Evolutionary conservation across 805 yeast genomes (phyloP), one percentile per base, ranked within the genome.

Genomic region (Metschnikowia aberdeeniae): DNA sequence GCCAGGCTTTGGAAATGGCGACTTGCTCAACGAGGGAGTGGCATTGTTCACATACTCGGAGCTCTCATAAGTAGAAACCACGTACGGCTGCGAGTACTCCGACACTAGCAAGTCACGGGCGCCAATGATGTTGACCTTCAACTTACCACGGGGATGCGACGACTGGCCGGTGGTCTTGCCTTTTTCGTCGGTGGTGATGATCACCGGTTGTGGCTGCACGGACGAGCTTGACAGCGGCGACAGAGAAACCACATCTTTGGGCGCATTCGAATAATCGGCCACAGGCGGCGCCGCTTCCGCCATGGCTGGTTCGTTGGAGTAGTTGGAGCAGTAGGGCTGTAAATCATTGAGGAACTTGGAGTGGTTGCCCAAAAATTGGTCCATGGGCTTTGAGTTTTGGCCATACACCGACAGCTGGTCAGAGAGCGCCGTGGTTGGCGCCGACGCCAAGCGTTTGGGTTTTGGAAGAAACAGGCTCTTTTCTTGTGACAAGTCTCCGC

Each of bases 21-120:
- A 59, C 38, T 61, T 63, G 6, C 69, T 65, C 47, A 56, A 60
- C 22, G 77, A 72, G 41, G 76, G 85, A 1, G 95, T 89, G 4
- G 89, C 90, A 50, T 82, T 81, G 22, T 96, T 82, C 48, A 92
- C 89, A 53, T 83, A 86, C 67, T 93, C 98, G 1, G 95, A 84
- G 50, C 92, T 84, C 62, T 89, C 96, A 70, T 86, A 89, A 9
- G 95, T 85, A 64, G 95, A 87, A 31, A 89, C 96, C 14, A 87
- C 96, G 63, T 89, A 85, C 3, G 96, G 97, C 54, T 79, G 86
- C 3, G 92, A 73, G 61, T 59, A 71, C 34, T 73, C 66, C 4
- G 80, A 66, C 29, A 82, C 78, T 35, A 75, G 67, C 51, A 92
- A 73, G 54, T 82, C 83, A 47, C 74, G 77, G 1, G 96, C 97